Evolutionary conservation across 306 rosid species (phyloP).

Genomic region (Acacia acuminata): DNA sequence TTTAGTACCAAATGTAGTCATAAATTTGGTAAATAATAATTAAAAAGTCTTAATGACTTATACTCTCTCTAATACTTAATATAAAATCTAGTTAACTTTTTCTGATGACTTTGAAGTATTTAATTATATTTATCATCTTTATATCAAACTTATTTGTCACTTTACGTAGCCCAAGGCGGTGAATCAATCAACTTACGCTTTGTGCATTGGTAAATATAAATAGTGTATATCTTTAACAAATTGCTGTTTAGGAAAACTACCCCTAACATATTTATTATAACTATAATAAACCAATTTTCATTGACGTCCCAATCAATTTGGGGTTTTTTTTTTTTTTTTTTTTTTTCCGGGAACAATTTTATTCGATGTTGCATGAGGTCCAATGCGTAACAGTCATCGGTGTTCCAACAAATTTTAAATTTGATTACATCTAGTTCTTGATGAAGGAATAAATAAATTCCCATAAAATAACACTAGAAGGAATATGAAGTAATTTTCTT

Average conservation of each 20-base stretch:
- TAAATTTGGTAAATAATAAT: no score
- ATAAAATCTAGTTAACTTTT: no score
- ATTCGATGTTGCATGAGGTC: conserved; percentile 2
- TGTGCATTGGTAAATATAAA: not conserved
- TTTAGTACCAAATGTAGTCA: no score
- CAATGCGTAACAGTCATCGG: not conserved
- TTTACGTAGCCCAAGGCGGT: not conserved
- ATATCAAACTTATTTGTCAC: no score
- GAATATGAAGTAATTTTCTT: not conserved
- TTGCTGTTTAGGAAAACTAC: not conserved
- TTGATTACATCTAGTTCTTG: not conserved
- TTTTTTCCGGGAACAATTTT: not conserved
- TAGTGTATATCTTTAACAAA: not conserved
- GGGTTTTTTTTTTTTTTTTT: no score
- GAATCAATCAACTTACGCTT: not conserved
- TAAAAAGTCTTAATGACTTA: no score
- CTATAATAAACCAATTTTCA: not conserved
- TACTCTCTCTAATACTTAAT: no score
- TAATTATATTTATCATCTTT: no score
- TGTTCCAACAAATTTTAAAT: conserved; percentile 35
- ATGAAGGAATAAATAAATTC: not conserved
- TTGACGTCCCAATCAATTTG: not conserved
- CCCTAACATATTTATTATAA: not conserved
- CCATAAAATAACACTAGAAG: not conserved
- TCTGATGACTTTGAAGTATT: no score